A percentile compares a stretch with the other conserved stretches of the same genome.
Evolutionary conservation across 2,329 filamentous ascomycete genomes (phyloP).

Genomic region (Akanthomyces lecanii): DNA sequence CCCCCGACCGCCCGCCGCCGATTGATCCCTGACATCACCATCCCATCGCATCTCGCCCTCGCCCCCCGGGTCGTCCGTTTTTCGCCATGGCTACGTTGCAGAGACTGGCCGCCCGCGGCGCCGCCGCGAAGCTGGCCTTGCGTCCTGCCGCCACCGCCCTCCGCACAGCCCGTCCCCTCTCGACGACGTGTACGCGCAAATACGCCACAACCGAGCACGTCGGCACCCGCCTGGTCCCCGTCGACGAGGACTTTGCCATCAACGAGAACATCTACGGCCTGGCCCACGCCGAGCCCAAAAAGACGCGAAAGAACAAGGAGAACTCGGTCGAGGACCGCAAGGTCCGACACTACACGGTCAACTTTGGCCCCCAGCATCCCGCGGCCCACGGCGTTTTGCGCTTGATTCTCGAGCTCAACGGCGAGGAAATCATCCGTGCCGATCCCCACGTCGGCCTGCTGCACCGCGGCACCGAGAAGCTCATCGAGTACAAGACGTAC

Average conservation of each 20-base stretch:
- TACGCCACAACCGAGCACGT: conserved; percentile 52
- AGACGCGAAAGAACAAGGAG: conserved; percentile 44
- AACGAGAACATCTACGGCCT: conserved; percentile 47
- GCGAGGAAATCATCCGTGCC: conserved; percentile 93
- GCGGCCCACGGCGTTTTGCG: conserved; percentile 97
- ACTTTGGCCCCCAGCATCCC: conserved; percentile 98
- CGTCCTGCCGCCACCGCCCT: conserved; percentile 35
- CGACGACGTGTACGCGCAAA: conserved; percentile 58
- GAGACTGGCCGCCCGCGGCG: conserved; percentile 67
- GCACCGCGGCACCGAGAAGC: conserved; percentile 96
- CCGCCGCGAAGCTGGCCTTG: conserved; percentile 60
- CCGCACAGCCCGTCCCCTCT: conserved; percentile 53
- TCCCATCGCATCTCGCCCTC: conserved; percentile 27
- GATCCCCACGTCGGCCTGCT: conserved; percentile 96
- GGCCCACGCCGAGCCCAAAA: conserved; percentile 37
- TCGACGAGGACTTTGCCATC: conserved; percentile 60
- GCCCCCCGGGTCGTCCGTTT: conserved; percentile 27
- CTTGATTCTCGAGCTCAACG: conserved; percentile 94
- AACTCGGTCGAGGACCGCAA: conserved; percentile 62
- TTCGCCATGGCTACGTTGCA: conserved; percentile 65
- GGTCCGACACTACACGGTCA: conserved; percentile 98
- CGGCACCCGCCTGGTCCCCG: conserved; percentile 60
- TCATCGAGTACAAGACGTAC: conserved; percentile 99
- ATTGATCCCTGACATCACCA: not conserved
- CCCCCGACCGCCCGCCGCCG: not conserved